A percentile compares a stretch with the other conserved stretches of the same genome.
These are phyloP conservation scores for Selaginella moellendorffii DNA, from an alignment of 75 land plant species.

Conservation along the genomic window DNA sequence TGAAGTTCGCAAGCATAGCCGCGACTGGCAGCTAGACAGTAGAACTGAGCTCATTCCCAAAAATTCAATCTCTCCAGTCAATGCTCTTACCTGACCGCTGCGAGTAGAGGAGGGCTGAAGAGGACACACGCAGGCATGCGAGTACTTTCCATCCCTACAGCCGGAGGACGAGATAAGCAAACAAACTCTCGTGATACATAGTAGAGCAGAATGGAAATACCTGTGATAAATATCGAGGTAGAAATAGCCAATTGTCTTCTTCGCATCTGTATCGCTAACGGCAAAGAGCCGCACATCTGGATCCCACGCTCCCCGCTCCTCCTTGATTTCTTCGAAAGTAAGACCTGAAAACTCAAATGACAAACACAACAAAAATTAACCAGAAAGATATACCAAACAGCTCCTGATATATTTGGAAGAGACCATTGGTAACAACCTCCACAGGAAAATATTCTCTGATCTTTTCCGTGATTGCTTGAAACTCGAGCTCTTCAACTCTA, in stretches of 20 bases:
- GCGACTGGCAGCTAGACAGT: slow-evolving; percentile 57
- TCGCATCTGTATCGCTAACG: slow-evolving; percentile 42
- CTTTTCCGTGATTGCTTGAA: slow-evolving; percentile 42
- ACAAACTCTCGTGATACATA: not conserved
- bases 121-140: slow-evolving; percentile 69
- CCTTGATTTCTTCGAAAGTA: slow-evolving; percentile 51
- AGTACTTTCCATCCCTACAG: slow-evolving; percentile 76
- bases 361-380: not conserved
- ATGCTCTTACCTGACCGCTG: not conserved
- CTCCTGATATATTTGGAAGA: slow-evolving; percentile 60
- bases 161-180: not conserved
- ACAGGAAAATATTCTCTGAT: slow-evolving; percentile 67
- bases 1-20: slow-evolving; percentile 48
- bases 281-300: slow-evolving; percentile 51
- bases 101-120: slow-evolving; percentile 58
- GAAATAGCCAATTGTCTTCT: slow-evolving; percentile 59
- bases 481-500: slow-evolving; percentile 43
- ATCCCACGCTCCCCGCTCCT: slow-evolving; percentile 64
- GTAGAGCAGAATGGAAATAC: slow-evolving; percentile 18
- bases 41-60: not conserved
- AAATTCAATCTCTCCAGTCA: not conserved
- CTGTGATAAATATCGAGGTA: slow-evolving; percentile 67
- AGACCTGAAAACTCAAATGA: slow-evolving; percentile 38
- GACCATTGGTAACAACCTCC: slow-evolving; percentile 51
- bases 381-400: slow-evolving; percentile 47